Evolutionary conservation across 2,329 filamentous ascomycete genomes (phyloP), one percentile per base, ranked within the genome.

Genomic region (Xylariaceae sp.): DNA sequence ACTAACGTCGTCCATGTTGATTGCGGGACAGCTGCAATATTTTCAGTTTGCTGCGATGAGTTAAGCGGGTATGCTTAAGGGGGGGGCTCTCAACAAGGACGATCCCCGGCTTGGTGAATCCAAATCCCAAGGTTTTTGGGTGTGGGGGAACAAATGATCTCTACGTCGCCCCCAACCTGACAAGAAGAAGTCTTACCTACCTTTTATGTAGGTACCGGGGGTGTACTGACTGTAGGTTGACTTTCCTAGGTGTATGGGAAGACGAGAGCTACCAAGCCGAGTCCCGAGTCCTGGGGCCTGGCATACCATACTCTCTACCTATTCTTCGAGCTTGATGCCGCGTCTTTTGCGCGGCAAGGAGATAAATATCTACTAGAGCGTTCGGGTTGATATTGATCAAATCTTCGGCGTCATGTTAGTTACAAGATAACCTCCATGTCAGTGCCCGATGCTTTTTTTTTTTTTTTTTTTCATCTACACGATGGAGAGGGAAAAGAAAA

Each of bases 101-200:
- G 29, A 51, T 34, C 51, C 46, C 43, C 27, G 37, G 19, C 12
- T 19, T 19, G 19, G 19, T 34, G 50, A 34, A 40, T 37, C 12
- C 19, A 43, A 58, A 51, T 46, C n/a, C 37, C 30, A 47, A 12
- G 9, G 9, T 34, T 40, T 19, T 19, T 19, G 19, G 19, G 19
- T 19, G 19, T 19, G 19, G 45, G 49, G 54, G 44, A 34, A 2
- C 43, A 34, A 37, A 52, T 59, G 51, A 59, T 44, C 41, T 29
- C 45, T 31, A 45, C 29, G 49, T 59, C 19, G 19, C 19, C 19
- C 19, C 19, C 19, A 19, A 19, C 19, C 19, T 19, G 19, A 19
- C 19, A 19, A 19, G 19, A 19, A 19, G 19, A 19, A 19, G 19
- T 19, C 1, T 19, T 19, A 19, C 19, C 19, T 19, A 19, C 1